A percentile compares a stretch with the other conserved stretches of the same genome.
Evolutionary conservation across 371 early-diverging fungal genomes (phyloP).

Genomic region (Circinella umbellata): DNA sequence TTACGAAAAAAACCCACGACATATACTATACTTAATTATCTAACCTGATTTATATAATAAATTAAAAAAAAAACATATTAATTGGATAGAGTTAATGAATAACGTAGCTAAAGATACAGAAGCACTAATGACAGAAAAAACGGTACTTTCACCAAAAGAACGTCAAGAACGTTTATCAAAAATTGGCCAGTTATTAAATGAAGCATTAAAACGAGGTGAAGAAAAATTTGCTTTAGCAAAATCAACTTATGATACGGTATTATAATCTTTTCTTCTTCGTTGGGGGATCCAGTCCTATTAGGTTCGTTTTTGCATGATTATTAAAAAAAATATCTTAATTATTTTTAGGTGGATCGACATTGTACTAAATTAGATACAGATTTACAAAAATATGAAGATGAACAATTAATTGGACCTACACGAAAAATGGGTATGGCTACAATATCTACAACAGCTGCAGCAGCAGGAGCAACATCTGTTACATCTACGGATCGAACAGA

Average conservation of each 20-base stretch:
- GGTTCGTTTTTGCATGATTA: too few species aligned
- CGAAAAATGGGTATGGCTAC: conserved; percentile 24
- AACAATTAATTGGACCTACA: conserved; percentile 73
- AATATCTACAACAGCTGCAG: conserved; percentile 24
- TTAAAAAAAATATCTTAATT: too few species aligned
- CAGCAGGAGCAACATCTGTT: conserved; percentile 9
- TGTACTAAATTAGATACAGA: conserved; percentile 92
- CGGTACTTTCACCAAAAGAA: conserved; percentile 51
- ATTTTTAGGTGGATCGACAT: conserved; percentile 82
- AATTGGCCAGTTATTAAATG: conserved; percentile 66
- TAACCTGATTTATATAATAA: neutral
- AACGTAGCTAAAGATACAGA: conserved; percentile 56
- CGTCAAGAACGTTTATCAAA: conserved; percentile 59
- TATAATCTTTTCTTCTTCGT: too few species aligned
- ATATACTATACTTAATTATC: neutral
- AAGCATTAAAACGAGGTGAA: conserved; percentile 86
- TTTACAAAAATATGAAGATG: conserved; percentile 87
- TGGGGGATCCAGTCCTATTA: too few species aligned
- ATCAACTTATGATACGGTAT: conserved; percentile 88
- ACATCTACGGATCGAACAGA: neutral
- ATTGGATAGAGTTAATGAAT: conserved; percentile 56
- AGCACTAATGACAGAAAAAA: conserved; percentile 40
- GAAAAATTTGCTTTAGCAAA: conserved; percentile 92
- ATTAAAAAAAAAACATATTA: too few species aligned
- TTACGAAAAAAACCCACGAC: too few species aligned